Conservation (phyloP, 129 eudicot species). For the Helichrysum umbraculigerum region DNA sequence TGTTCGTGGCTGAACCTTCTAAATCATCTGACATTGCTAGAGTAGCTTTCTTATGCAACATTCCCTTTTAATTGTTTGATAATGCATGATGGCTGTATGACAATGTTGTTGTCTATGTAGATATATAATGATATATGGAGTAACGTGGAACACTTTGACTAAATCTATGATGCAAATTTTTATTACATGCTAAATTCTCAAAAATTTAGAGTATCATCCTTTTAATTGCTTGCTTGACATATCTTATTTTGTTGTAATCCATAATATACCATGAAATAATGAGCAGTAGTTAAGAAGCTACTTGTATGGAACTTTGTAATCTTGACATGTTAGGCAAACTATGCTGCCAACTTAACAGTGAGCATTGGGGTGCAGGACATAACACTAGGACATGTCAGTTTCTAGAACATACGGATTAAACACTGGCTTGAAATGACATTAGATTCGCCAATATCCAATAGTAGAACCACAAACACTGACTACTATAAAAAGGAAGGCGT, state of each 20-base stretch:
- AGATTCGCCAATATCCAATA: background rate
- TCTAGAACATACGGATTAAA: background rate
- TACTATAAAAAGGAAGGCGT: no score
- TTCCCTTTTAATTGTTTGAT: no score
- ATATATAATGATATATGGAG: no score
- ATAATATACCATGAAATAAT: background rate
- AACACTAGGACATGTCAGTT: background rate
- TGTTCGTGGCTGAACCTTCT: no score
- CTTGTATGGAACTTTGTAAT: background rate
- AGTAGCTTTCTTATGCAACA: no score
- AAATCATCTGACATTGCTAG: no score
- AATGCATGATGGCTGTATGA: no score
- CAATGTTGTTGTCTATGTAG: no score
- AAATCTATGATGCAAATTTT: no score
- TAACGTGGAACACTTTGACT: no score
- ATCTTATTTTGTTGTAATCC: no score
- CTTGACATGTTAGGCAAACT: background rate
- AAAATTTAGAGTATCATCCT: background rate
- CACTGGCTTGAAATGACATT: background rate
- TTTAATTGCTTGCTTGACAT: background rate
- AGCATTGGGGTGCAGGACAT: background rate
- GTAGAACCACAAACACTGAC: background rate
- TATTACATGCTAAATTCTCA: no score
- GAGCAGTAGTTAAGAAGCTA: background rate
- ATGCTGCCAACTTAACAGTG: background rate